phyloP scores from a whole-genome alignment of 768 basidiomycete genomes.

The Trametes cubensis region DNA sequence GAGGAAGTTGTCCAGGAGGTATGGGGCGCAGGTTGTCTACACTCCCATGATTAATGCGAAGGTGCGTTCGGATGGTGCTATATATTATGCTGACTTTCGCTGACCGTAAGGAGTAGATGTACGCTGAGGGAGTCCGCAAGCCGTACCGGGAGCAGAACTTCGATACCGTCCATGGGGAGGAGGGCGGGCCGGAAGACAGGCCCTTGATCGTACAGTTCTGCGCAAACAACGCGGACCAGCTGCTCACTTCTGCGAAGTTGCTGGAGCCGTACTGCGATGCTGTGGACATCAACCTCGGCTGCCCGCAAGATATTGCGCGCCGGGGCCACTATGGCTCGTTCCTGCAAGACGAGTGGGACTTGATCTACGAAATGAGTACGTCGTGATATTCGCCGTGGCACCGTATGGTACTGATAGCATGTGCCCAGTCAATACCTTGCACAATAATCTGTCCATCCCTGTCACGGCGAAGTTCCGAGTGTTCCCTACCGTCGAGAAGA shows the following conservation, averaged over 20 bases:
- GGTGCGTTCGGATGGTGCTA: conserved; percentile 38
- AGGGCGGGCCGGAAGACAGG: conserved; percentile 78
- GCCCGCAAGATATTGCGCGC: conserved; percentile 94
- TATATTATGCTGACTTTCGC: background rate
- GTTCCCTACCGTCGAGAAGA: conserved; percentile 82
- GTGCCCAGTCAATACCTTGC: conserved; percentile 77
- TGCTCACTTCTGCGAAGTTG: conserved; percentile 75
- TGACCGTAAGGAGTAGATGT: conserved; percentile 54
- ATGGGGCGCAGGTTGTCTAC: conserved; percentile 87
- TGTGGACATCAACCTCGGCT: conserved; percentile 91
- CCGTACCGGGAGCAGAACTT: conserved; percentile 67
- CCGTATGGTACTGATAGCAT: background rate
- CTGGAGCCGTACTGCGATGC: conserved; percentile 87
- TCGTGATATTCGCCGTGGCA: conserved; percentile 14
- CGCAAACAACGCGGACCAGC: conserved; percentile 80
- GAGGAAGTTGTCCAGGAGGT: conserved; percentile 79
- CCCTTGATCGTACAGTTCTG: conserved; percentile 94
- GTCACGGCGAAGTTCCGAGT: conserved; percentile 97
- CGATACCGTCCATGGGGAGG: conserved; percentile 72
- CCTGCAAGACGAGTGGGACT: conserved; percentile 93
- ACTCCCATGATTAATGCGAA: conserved; percentile 99
- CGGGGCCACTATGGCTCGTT: conserved; percentile 87
- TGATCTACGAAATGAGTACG: conserved; percentile 79
- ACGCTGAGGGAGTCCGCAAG: conserved; percentile 53
- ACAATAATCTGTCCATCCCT: conserved; percentile 82